Evolutionary conservation across 2,329 filamentous ascomycete species (phyloP).

Genomic region (Microthyrium microscopicum): DNA sequence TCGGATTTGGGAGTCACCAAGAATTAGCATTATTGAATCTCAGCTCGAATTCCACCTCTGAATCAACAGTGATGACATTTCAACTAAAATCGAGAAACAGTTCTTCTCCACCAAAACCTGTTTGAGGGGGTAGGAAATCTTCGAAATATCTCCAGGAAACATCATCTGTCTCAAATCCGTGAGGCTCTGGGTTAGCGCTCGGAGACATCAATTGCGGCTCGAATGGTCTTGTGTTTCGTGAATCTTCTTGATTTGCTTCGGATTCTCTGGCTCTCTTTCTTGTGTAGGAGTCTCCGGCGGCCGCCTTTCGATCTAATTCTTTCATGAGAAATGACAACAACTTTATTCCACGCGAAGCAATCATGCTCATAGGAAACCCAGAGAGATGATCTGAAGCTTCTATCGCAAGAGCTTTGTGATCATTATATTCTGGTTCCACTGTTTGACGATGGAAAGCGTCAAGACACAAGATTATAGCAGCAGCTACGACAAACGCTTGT

Average conservation of each 20-base stretch:
- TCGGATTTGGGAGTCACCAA: too few species aligned
- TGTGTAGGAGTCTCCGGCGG: too few species aligned
- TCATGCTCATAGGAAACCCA: conserved; percentile 2
- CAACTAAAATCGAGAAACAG: conserved; percentile 5
- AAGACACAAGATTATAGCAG: conserved; percentile 23
- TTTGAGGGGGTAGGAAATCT: conserved; percentile 3
- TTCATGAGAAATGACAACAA: conserved; percentile 1
- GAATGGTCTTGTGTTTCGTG: too few species aligned
- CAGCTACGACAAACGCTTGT: conserved; percentile 25
- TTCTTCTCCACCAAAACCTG: conserved; percentile 3
- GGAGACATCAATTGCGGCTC: too few species aligned
- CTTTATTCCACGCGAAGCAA: conserved; percentile 3
- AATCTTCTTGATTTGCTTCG: too few species aligned
- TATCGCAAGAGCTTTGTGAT: conserved; percentile 17
- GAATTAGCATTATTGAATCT: too few species aligned
- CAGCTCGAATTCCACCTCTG: too few species aligned
- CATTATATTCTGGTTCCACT: conserved; percentile 17
- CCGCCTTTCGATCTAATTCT: not conserved
- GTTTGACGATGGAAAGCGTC: conserved; percentile 19
- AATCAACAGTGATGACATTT: too few species aligned
- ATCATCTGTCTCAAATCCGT: too few species aligned
- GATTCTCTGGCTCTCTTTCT: too few species aligned
- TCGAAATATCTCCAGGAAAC: conserved; percentile 3
- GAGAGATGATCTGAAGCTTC: conserved; percentile 16
- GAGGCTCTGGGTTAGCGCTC: too few species aligned